A percentile compares a stretch with the other conserved stretches of the same genome.
Conservation (phyloP, 441 rosid genomes). For the Raphanus hybrid region DNA sequence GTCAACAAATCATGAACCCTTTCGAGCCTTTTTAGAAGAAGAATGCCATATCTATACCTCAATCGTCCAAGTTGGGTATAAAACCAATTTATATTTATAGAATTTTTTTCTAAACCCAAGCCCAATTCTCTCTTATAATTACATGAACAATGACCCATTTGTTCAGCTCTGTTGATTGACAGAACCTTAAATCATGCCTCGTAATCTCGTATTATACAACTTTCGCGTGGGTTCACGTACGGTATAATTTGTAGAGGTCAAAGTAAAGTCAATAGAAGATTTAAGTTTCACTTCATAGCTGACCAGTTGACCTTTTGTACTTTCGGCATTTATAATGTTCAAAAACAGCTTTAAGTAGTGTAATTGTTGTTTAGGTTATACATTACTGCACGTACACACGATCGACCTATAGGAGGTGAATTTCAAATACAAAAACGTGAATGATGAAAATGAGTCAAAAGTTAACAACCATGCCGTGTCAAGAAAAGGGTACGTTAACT, state of each 20-base stretch:
- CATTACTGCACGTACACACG: not conserved
- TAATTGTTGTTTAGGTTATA: not conserved
- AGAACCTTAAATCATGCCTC: not conserved
- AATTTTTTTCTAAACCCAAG: not conserved
- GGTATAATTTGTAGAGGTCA: slow-evolving; percentile 18
- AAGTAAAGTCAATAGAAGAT: slow-evolving; percentile 10
- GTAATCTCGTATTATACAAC: not conserved
- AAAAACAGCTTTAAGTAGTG: slow-evolving; percentile 2
- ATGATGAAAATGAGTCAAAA: slow-evolving; percentile 24
- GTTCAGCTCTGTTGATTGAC: slow-evolving; percentile 1
- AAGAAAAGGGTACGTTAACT: slow-evolving; percentile 8
- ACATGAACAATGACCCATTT: slow-evolving; percentile 1
- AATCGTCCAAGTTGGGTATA: not conserved
- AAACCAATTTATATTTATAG: not conserved
- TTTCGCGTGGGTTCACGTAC: not conserved
- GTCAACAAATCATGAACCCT: not conserved
- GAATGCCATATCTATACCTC: not conserved
- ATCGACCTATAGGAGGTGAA: not conserved
- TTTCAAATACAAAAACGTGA: slow-evolving; percentile 4
- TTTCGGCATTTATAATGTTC: not conserved
- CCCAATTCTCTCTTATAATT: not conserved
- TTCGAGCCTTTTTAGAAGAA: not conserved
- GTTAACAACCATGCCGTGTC: slow-evolving; percentile 29
- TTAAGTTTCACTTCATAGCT: slow-evolving; percentile 14
- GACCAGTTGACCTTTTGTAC: not conserved